A percentile compares a stretch with the other conserved stretches of the same genome.
phyloP scores from a whole-genome alignment of 495 filamentous ascomycete genomes.

The Penicillium argentinense region DNA sequence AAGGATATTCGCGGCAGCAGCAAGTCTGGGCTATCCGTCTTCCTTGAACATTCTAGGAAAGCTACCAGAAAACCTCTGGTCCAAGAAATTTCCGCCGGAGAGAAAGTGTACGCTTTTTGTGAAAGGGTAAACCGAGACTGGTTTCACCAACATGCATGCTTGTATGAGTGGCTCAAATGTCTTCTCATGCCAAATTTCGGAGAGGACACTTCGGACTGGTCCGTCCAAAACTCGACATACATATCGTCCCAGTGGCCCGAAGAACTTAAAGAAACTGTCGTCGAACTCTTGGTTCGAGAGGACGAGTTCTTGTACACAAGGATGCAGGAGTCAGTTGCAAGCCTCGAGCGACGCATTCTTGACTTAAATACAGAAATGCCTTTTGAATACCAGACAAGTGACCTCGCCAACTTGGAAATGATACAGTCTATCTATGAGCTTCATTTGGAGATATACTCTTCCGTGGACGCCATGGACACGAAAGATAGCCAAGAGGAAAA shows the following conservation, averaged over 20 bases:
- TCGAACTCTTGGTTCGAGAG: conserved; percentile 63
- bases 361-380: conserved; percentile 9
- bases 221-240: conserved; percentile 54
- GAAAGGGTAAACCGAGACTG: conserved; percentile 52
- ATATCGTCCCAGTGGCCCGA: conserved; percentile 67
- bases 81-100: conserved; percentile 54
- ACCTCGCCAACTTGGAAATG: conserved; percentile 49
- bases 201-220: conserved; percentile 20
- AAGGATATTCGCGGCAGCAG: conserved; percentile 45
- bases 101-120: conserved; percentile 57
- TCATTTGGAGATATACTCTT: conserved; percentile 80
- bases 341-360: conserved; percentile 36
- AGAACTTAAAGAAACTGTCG: conserved; percentile 65
- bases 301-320: conserved; percentile 68
- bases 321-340: conserved; percentile 44
- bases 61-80: conserved; percentile 50
- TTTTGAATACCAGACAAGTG: conserved; percentile 28
- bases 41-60: conserved; percentile 75
- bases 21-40: conserved; percentile 66
- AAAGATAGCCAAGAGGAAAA: conserved; percentile 60
- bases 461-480: conserved; percentile 72
- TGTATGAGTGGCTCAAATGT: conserved; percentile 63
- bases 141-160: conserved; percentile 61
- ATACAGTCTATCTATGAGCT: conserved; percentile 82
- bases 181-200: conserved; percentile 50